These are phyloP conservation scores for Trichoderma sp. DNA, from an alignment of 2,329 filamentous ascomycete species.

Conservation along the genomic window DNA sequence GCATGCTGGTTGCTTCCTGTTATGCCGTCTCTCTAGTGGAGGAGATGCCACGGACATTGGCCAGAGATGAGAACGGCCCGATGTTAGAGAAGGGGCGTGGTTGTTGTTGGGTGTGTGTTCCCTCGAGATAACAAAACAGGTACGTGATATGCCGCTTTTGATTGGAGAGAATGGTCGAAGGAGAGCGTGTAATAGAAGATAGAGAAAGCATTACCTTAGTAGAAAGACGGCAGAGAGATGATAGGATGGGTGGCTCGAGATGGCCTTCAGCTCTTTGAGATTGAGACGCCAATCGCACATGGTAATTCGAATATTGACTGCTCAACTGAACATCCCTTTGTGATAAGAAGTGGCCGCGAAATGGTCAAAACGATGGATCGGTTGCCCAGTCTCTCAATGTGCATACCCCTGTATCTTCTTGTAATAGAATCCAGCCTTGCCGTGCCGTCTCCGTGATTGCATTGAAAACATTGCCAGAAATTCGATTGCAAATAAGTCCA, in stretches of 20 bases:
- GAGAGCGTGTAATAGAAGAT: not conserved
- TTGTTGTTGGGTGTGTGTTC: not conserved
- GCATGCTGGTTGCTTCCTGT: not conserved
- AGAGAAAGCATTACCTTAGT: not conserved
- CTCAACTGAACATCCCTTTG: not conserved
- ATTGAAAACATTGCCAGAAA: not conserved
- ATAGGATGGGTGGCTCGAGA: not conserved
- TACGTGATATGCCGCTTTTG: not conserved
- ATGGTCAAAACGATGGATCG: not conserved
- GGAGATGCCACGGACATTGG: not conserved
- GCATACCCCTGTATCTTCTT: not conserved
- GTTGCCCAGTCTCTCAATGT: not conserved
- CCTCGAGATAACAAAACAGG: not conserved
- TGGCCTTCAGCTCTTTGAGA: not conserved
- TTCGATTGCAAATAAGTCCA: not conserved
- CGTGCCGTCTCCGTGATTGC: not conserved
- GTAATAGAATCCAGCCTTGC: not conserved
- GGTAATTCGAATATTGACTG: not conserved
- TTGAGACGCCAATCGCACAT: not conserved
- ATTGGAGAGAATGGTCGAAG: not conserved
- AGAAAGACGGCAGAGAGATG: not conserved
- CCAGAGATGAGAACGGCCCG: not conserved
- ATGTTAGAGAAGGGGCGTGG: not conserved
- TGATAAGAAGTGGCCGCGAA: not conserved
- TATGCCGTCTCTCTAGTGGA: not conserved